Percentiles rank a stretch among this genome's conserved stretches.
These are phyloP conservation scores for Amphichorda felina DNA, from an alignment of 2,329 filamentous ascomycete genomes.

Conservation along the genomic window DNA sequence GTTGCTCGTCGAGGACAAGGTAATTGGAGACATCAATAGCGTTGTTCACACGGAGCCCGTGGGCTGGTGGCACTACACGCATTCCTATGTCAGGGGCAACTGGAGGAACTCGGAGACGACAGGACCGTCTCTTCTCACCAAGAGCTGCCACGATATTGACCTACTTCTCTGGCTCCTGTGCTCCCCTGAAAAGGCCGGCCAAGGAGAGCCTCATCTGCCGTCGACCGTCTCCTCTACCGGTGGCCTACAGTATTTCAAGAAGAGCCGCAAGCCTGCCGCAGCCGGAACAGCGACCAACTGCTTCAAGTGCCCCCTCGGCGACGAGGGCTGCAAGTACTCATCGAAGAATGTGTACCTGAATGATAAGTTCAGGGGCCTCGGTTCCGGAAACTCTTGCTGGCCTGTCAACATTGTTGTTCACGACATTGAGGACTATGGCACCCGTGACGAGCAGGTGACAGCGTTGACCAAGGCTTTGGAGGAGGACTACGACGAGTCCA, in stretches of 20 bases:
- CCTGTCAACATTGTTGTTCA: conserved; percentile 83
- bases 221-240: conserved; percentile 65
- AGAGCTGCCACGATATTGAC: conserved; percentile 94
- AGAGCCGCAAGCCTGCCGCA: conserved; percentile 58
- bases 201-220: conserved; percentile 55
- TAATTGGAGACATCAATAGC: conserved; percentile 75
- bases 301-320: conserved; percentile 55
- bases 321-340: conserved; percentile 71
- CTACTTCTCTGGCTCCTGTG: conserved; percentile 84
- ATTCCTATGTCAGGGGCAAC: conserved; percentile 86
- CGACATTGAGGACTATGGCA: conserved; percentile 72
- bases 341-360: conserved; percentile 75
- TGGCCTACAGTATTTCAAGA: conserved; percentile 66
- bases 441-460: conserved; percentile 22
- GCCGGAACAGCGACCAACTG: conserved; percentile 81
- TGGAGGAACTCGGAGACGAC: conserved; percentile 73
- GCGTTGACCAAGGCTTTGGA: conserved; percentile 30
- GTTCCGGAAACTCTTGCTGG: conserved; percentile 60
- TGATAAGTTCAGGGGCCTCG: conserved; percentile 41
- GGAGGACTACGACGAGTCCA: conserved; percentile 41
- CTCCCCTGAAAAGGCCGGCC: conserved; percentile 43
- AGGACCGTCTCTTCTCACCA: conserved; percentile 80
- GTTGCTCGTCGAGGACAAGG: conserved; percentile 60
- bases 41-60: conserved; percentile 90
- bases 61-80: conserved; percentile 91